Evolutionary conservation across 495 filamentous ascomycete species (phyloP).

Genomic region (Trichodelitschia bisporula): DNA sequence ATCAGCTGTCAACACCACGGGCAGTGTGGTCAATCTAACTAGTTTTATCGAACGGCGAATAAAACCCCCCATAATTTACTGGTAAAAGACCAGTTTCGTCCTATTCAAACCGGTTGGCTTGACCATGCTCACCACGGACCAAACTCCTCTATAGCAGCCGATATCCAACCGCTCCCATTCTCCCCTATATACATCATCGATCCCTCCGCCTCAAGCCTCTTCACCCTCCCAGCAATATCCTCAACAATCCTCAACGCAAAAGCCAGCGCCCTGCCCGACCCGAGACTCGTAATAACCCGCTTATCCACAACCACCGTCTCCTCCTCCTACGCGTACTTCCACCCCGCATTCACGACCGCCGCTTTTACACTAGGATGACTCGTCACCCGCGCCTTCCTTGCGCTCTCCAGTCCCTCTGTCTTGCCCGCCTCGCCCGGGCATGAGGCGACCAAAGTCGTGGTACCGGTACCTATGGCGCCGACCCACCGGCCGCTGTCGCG

Average conservation of each 20-base stretch:
- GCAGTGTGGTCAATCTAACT: too few relatives aligned
- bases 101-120: too few relatives aligned
- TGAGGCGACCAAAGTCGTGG: slow-evolving; percentile 10
- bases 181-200: slow-evolving; percentile 15
- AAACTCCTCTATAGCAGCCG: too few relatives aligned
- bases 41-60: too few relatives aligned
- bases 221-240: slow-evolving; percentile 9
- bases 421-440: too few relatives aligned
- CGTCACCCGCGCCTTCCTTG: slow-evolving; percentile 5
- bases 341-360: slow-evolving; percentile 7
- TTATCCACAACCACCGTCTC: slow-evolving; percentile 11
- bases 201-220: slow-evolving; percentile 10
- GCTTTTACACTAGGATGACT: slow-evolving; percentile 13
- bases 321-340: slow-evolving; percentile 7
- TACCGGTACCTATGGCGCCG: slow-evolving; percentile 12
- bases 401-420: too few relatives aligned
- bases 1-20: too few relatives aligned
- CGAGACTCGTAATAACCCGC: slow-evolving; percentile 9
- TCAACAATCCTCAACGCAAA: slow-evolving; percentile 14
- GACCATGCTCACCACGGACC: too few relatives aligned
- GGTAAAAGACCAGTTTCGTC: too few relatives aligned
- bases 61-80: too few relatives aligned
- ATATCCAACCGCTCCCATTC: too few relatives aligned
- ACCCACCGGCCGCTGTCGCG: slow-evolving; percentile 5
- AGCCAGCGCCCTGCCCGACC: slow-evolving; percentile 13